These are phyloP conservation scores for Dioscorea dumetorum DNA, from an alignment of 106 monocot species.

Conservation along the genomic window DNA sequence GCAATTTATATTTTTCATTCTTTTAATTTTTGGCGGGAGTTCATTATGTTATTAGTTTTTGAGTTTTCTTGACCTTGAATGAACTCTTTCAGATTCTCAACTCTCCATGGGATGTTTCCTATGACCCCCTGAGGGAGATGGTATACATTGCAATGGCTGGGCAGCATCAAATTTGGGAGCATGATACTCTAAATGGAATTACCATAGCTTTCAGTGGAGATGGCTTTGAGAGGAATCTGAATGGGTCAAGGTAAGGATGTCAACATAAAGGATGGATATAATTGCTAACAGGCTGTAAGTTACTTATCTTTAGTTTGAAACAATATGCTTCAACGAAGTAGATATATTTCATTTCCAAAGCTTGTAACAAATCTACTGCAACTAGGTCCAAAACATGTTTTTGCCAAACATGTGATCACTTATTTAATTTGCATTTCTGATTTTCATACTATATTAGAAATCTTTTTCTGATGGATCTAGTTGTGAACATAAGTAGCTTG, in stretches of 20 bases:
- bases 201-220: constrained; percentile 83
- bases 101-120: constrained; percentile 99
- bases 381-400: no score
- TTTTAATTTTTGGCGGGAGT: background rate
- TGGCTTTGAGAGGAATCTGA: constrained; percentile 89
- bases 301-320: no score
- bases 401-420: no score
- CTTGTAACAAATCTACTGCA: no score
- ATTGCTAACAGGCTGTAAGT: no score
- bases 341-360: no score
- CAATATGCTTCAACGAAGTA: no score
- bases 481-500: no score
- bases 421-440: no score
- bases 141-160: constrained; percentile 99
- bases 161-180: constrained; percentile 94
- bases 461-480: no score
- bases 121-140: constrained; percentile 54
- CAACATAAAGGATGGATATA: background rate
- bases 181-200: constrained; percentile 46
- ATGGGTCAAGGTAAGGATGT: constrained; percentile 76
- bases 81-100: constrained; percentile 60
- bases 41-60: background rate
- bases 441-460: no score
- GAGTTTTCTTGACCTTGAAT: background rate
- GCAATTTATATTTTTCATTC: no score